Base-by-base conservation (phyloP, 2,329 filamentous ascomycete species). In the Boeremia exigua region DNA sequence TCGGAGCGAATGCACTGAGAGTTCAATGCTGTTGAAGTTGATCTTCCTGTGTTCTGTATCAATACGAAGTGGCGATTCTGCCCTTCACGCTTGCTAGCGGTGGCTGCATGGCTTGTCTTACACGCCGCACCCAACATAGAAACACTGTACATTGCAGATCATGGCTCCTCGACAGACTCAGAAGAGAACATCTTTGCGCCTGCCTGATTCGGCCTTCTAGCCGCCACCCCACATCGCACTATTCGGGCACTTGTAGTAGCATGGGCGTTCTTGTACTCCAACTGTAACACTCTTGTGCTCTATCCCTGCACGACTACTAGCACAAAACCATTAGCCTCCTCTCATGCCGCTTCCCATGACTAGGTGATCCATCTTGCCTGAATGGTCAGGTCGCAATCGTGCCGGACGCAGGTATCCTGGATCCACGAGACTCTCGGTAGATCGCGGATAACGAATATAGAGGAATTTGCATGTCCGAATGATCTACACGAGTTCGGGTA, bases 151-250 rank as follows among this genome's bases (percentile, higher is more conserved):
- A 39, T 8, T 9, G 9, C 2, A 23, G 25, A 34, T 17, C 29
- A 25, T 25, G 14, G 8, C 15, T 29, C 10, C 23, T 11, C 11
- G 14, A 28, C n/a, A 28, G n/a, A 33, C n/a, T 9, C 5, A 27
- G 40, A 32, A 11, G 27, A 17, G 32, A 44, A 33, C 11, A 29
- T 17, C 28, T 19, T 7, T 23, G 51, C 34, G 54, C 51, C 48
- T 42, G 48, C 39, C 36, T 49, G 28, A 48, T 56, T n/a, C 57
- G 60, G 54, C 61, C 52, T 60, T 58, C 45, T 51, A 50, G 61
- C 57, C 61, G 60, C 62, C 61, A 48, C 59, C 61, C 59, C 54
- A 49, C 61, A 54, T 37, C 40, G 42, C 49, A n/a, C 29, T 5
- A 5, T 23, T 23, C 49, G 23, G 40, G 27, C 48, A 44, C 30